Conservation (phyloP, 345 rosid species). For the Euphorbia pulcherrima region DNA sequence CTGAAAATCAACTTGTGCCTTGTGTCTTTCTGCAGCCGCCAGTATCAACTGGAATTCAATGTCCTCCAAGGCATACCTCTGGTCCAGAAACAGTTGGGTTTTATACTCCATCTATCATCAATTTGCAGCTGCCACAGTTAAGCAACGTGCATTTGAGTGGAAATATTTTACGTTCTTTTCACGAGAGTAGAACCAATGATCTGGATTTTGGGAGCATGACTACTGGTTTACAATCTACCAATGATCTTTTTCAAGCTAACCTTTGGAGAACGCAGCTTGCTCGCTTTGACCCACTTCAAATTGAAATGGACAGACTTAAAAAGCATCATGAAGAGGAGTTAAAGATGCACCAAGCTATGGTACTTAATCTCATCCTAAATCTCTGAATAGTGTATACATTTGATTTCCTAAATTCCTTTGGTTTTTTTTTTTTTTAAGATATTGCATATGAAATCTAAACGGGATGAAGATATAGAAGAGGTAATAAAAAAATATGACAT, state of each 20-base stretch:
- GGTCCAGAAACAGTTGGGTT: slow-evolving; percentile 15
- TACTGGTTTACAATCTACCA: background rate
- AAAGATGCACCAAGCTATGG: slow-evolving; percentile 19
- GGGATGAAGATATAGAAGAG: slow-evolving; percentile 19
- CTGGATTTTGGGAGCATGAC: slow-evolving; percentile 12
- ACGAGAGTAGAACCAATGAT: background rate
- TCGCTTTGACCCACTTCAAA: slow-evolving; percentile 14
- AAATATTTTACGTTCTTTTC: background rate
- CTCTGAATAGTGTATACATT: background rate
- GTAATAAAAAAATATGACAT: slow-evolving; percentile 16
- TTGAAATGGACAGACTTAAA: slow-evolving; percentile 16
- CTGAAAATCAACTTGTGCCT: background rate
- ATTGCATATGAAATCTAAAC: slow-evolving; percentile 17
- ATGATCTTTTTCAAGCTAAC: background rate
- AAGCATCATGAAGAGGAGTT: slow-evolving; percentile 9
- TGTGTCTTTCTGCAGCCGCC: slow-evolving; percentile 5
- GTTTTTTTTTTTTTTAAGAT: slow-evolving; percentile 10
- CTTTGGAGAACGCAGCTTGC: slow-evolving; percentile 12
- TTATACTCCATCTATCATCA: background rate
- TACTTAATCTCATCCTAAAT: background rate
- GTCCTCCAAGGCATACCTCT: slow-evolving; percentile 2
- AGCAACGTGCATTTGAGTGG: slow-evolving; percentile 1
- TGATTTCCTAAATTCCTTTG: background rate
- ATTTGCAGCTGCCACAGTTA: slow-evolving; percentile 4
- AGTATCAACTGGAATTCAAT: background rate